These are phyloP conservation scores for Dichotomopilus funicola DNA, from an alignment of 2,329 filamentous ascomycete species.

Conservation along the genomic window DNA sequence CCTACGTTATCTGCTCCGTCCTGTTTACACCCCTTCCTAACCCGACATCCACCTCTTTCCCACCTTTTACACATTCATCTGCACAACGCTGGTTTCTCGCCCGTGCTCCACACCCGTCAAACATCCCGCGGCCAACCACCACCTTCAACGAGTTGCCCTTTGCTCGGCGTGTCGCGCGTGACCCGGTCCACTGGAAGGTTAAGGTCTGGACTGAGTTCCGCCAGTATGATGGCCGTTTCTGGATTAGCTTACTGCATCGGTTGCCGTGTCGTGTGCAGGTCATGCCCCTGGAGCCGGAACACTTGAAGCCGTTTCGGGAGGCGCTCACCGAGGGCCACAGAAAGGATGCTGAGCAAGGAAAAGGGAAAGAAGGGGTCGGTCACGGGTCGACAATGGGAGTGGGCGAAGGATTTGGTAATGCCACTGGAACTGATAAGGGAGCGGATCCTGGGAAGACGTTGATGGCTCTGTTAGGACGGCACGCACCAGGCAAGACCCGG, in stretches of 20 bases:
- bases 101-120: constrained; percentile 40
- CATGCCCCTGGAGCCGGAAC: constrained; percentile 39
- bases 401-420: constrained; percentile 13
- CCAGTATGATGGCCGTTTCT: constrained; percentile 57
- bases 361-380: neutral
- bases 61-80: neutral
- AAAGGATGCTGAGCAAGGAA: neutral
- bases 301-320: constrained; percentile 44
- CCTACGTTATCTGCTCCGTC: constrained; percentile 43
- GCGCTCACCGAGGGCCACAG: constrained; percentile 27
- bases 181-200: constrained; percentile 23
- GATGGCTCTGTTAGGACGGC: constrained; percentile 38
- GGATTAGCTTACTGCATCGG: constrained; percentile 45
- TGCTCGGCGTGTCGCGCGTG: constrained; percentile 7
- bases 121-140: constrained; percentile 29
- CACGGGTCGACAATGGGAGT: constrained; percentile 9
- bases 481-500: constrained; percentile 49
- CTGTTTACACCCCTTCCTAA: constrained; percentile 37
- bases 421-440: no score
- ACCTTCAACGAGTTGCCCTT: constrained; percentile 17
- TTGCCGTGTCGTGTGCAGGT: constrained; percentile 38
- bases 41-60: neutral
- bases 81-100: constrained; percentile 37
- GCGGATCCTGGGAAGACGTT: constrained; percentile 28
- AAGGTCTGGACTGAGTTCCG: constrained; percentile 29